Percentiles rank a stretch among this genome's conserved stretches.
Evolutionary conservation across 2,329 filamentous ascomycete genomes (phyloP).

Genomic region (Colletotrichum sp.): DNA sequence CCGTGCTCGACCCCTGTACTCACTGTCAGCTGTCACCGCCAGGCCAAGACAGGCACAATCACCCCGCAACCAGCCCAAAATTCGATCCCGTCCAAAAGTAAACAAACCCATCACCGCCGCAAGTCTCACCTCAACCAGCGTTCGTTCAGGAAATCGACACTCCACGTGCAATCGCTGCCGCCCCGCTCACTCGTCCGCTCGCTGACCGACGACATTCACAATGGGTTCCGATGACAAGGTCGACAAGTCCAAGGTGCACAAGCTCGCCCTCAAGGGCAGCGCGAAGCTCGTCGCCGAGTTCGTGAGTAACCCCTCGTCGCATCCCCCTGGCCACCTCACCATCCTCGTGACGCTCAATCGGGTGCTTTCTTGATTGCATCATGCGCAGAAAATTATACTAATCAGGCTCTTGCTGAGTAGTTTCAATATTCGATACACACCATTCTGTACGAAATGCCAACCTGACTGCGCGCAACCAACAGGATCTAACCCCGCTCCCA

Average conservation of each 20-base stretch:
- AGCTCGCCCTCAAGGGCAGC: constrained; percentile 84
- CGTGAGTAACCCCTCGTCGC: constrained; percentile 58
- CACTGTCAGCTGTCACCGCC: background rate
- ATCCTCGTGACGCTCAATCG: background rate
- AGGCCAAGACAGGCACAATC: constrained; percentile 3
- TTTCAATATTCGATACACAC: constrained; percentile 99
- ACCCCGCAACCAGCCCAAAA: constrained; percentile 15
- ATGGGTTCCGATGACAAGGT: constrained; percentile 21
- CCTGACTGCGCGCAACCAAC: background rate
- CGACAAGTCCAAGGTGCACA: constrained; percentile 89
- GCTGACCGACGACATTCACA: background rate
- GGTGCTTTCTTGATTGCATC: background rate
- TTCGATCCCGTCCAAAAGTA: constrained; percentile 7
- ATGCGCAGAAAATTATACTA: constrained; percentile 17
- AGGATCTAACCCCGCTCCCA: constrained; percentile 37
- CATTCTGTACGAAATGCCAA: constrained; percentile 71
- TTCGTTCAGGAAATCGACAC: background rate
- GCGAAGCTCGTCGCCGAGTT: constrained; percentile 95
- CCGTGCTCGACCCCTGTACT: background rate
- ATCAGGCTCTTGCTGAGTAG: constrained; percentile 39
- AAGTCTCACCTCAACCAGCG: background rate
- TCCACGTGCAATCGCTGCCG: background rate
- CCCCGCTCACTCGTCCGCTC: background rate
- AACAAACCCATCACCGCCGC: background rate
- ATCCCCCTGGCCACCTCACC: background rate